Conservation (phyloP, 208 protist species). For the Trypanosoma boissoni region DNA sequence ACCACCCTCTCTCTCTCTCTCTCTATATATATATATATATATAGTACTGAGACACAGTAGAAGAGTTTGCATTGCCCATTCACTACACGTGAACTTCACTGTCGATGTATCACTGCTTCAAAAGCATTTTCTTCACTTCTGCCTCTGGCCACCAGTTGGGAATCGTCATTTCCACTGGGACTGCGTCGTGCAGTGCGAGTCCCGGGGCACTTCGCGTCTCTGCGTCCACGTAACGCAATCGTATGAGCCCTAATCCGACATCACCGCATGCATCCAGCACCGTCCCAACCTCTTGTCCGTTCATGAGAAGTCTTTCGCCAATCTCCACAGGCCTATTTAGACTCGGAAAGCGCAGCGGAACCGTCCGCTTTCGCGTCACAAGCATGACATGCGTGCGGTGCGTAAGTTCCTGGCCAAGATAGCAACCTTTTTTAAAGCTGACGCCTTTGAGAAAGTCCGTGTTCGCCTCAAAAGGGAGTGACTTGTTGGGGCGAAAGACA, state of each 20-base stretch:
- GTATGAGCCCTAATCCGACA: slow-evolving; percentile 60
- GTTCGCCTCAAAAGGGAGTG: slow-evolving; percentile 92
- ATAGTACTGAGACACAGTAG: not conserved
- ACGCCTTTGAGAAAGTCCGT: slow-evolving; percentile 89
- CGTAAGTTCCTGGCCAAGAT: slow-evolving; percentile 95
- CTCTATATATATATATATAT: not conserved
- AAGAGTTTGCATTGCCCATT: too few species aligned
- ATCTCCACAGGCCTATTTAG: not conserved
- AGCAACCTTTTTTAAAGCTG: slow-evolving; percentile 95
- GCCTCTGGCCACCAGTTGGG: slow-evolving; percentile 76
- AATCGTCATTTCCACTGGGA: slow-evolving; percentile 32
- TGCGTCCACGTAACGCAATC: slow-evolving; percentile 67
- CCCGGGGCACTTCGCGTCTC: slow-evolving; percentile 40
- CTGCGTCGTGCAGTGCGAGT: slow-evolving; percentile 40
- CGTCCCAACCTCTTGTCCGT: slow-evolving; percentile 52
- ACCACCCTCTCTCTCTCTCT: not conserved
- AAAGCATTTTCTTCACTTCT: slow-evolving; percentile 69
- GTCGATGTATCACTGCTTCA: slow-evolving; percentile 17
- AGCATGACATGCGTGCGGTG: slow-evolving; percentile 93
- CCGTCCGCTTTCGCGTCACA: slow-evolving; percentile 89
- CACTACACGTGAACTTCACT: too few species aligned
- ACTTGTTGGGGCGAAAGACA: slow-evolving; percentile 63
- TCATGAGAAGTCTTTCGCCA: slow-evolving; percentile 45
- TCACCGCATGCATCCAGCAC: slow-evolving; percentile 44
- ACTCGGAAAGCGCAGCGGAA: slow-evolving; percentile 62